Percentiles rank a stretch among this genome's conserved stretches.
Evolutionary conservation across 2,329 filamentous ascomycete species (phyloP).

Genomic region (Exophiala aquamarina): DNA sequence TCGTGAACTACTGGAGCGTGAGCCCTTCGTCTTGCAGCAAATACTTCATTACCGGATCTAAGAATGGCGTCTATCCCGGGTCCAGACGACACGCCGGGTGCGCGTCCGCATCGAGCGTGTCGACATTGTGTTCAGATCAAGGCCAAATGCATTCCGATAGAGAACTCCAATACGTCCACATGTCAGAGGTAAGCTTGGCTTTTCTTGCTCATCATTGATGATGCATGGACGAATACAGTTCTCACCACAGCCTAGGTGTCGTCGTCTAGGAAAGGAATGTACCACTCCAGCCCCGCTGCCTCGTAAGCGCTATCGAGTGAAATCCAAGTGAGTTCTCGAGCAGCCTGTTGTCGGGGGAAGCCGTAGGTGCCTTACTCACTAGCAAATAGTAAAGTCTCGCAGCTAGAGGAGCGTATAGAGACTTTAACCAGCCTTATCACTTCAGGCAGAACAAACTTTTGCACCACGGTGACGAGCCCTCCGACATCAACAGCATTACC

Average conservation of each 20-base stretch:
- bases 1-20: no score
- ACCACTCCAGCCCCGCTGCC: constrained; percentile 17
- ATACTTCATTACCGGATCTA: no score
- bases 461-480: neutral
- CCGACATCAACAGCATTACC: neutral
- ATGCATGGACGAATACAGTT: neutral
- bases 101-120: constrained; percentile 8
- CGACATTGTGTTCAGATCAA: constrained; percentile 8
- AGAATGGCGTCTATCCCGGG: no score
- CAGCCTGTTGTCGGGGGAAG: neutral
- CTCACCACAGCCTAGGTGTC: constrained; percentile 10
- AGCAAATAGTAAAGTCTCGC: constrained; percentile 6
- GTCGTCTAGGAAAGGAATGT: constrained; percentile 18
- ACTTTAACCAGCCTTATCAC: constrained; percentile 12
- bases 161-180: neutral
- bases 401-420: constrained; percentile 14
- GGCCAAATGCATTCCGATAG: constrained; percentile 8
- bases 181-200: constrained; percentile 4
- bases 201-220: neutral
- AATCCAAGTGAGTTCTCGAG: constrained; percentile 5
- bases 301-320: constrained; percentile 12
- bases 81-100: neutral
- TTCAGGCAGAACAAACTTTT: neutral
- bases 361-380: neutral
- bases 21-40: no score